Conservation (phyloP, 2,329 filamentous ascomycete genomes). For the Remersonia thermophila region DNA sequence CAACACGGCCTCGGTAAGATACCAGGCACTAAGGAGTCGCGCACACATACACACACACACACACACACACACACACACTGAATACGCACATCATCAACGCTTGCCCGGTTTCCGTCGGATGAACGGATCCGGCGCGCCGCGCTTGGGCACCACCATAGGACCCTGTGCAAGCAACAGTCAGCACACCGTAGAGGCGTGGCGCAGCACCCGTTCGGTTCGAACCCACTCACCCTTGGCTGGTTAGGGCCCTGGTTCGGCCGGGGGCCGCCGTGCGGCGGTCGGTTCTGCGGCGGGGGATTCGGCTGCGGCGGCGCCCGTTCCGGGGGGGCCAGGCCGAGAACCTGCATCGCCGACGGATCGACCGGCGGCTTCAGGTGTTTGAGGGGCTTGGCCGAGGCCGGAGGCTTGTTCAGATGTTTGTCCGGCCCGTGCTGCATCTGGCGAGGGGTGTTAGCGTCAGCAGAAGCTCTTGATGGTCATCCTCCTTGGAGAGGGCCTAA, state of each 20-base stretch:
- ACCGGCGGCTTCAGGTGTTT: constrained; percentile 19
- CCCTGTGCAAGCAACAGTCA: constrained; percentile 3
- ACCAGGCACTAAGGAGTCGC: too few relatives aligned
- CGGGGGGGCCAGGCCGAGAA: constrained; percentile 36
- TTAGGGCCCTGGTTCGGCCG: constrained; percentile 3
- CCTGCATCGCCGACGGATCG: constrained; percentile 41
- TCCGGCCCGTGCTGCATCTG: constrained; percentile 9
- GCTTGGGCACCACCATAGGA: constrained; percentile 20
- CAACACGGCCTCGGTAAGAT: too few relatives aligned
- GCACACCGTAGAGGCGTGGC: too few relatives aligned
- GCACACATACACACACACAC: too few relatives aligned
- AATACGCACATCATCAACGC: too few relatives aligned
- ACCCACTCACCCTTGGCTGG: constrained; percentile 7
- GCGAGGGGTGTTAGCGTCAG: background rate
- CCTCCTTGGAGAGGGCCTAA: background rate
- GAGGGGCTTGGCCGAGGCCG: constrained; percentile 4
- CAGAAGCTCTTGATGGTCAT: background rate
- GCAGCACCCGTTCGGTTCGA: too few relatives aligned
- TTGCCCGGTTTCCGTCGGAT: constrained; percentile 27
- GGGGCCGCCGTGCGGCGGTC: constrained; percentile 3
- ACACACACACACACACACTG: too few relatives aligned
- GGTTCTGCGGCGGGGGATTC: background rate
- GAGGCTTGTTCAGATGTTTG: constrained; percentile 9
- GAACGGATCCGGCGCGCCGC: constrained; percentile 32
- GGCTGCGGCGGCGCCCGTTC: constrained; percentile 13